Percentiles rank a stretch among this genome's conserved stretches.
phyloP scores from a whole-genome alignment of 352 stramenopile genomes.

The Phytophthora melonis region DNA sequence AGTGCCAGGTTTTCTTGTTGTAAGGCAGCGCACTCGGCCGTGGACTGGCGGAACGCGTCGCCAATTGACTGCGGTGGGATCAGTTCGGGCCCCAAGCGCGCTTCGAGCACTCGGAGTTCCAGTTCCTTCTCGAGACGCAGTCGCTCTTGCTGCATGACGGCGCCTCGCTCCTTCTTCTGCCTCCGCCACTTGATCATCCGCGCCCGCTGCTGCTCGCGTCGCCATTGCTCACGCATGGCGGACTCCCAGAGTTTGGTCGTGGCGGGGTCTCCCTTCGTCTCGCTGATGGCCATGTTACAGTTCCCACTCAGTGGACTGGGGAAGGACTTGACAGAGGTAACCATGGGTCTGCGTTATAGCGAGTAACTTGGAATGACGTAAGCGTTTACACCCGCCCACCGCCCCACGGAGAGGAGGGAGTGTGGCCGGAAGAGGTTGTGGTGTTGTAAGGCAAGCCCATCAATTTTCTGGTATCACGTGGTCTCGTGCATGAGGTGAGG shows the following conservation, averaged over 20 bases:
- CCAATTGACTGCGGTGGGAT: no score
- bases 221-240: neutral
- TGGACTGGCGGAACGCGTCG: neutral
- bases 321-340: neutral
- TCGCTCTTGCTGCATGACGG: slow-evolving; percentile 6
- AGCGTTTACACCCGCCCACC: neutral
- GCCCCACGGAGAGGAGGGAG: no score
- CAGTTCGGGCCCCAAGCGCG: neutral
- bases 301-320: neutral
- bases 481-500: neutral
- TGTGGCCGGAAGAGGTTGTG: no score
- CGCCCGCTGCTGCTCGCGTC: slow-evolving; percentile 1
- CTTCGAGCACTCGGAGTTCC: neutral
- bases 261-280: neutral
- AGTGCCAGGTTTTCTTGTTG: slow-evolving; percentile 7
- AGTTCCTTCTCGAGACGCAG: slow-evolving; percentile 10
- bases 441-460: no score
- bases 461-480: neutral
- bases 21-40: neutral
- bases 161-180: slow-evolving; percentile 4
- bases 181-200: slow-evolving; percentile 10
- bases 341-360: neutral
- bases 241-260: neutral
- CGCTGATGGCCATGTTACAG: neutral
- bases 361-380: neutral